A percentile compares a stretch with the other conserved stretches of the same genome.
These are phyloP conservation scores for Aureobasidium subglaciale DNA, from an alignment of 2,329 filamentous ascomycete species.

Conservation along the genomic window DNA sequence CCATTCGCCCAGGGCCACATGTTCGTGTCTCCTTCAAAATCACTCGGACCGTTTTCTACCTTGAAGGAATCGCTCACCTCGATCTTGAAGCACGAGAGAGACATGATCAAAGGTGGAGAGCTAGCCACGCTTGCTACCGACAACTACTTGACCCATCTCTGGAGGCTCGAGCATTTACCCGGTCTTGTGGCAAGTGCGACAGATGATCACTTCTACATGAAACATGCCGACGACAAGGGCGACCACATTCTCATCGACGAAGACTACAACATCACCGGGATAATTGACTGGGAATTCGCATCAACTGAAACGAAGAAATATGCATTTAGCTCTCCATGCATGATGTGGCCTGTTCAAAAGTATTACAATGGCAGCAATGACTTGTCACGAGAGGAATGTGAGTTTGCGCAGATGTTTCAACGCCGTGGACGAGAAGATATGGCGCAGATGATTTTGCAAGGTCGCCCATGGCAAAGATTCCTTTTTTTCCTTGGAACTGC, in stretches of 20 bases:
- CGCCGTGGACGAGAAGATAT: not conserved
- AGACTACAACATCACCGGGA: slow-evolving; percentile 40
- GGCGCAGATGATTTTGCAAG: not conserved
- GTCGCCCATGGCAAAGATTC: not conserved
- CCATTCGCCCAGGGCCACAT: not conserved
- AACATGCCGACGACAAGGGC: slow-evolving; percentile 43
- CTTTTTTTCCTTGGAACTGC: not conserved
- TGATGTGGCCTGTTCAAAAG: slow-evolving; percentile 2
- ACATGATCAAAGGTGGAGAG: slow-evolving; percentile 7
- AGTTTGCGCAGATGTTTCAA: not conserved
- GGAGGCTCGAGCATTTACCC: not conserved
- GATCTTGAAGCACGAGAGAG: not conserved
- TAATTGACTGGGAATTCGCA: slow-evolving; percentile 39
- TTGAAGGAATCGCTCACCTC: not conserved
- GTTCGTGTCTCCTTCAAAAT: not conserved
- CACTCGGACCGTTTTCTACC: not conserved
- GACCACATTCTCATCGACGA: slow-evolving; percentile 45
- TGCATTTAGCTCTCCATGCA: slow-evolving; percentile 5
- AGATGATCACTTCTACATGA: slow-evolving; percentile 31
- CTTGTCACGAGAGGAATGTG: not conserved
- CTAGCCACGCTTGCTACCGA: slow-evolving; percentile 1
- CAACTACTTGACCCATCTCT: slow-evolving; percentile 2
- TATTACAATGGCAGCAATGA: not conserved
- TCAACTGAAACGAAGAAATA: not conserved
- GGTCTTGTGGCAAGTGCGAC: not conserved